These are phyloP conservation scores for Fusarium sp. DNA, from an alignment of 2,329 filamentous ascomycete genomes.

Conservation along the genomic window DNA sequence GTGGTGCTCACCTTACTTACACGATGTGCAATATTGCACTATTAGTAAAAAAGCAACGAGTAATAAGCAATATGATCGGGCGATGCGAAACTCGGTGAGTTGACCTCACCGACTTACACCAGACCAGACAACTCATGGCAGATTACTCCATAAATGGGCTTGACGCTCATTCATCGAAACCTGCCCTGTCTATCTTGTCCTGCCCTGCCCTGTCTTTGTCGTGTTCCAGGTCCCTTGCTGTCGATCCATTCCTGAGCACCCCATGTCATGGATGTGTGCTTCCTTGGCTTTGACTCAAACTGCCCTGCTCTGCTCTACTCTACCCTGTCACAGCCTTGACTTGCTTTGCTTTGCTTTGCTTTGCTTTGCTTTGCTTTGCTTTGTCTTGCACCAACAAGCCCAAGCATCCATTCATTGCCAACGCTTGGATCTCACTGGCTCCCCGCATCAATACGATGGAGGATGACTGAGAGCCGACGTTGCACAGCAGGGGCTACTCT, in stretches of 20 bases:
- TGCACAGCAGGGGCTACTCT: constrained; percentile 41
- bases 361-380: neutral
- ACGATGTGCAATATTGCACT: neutral
- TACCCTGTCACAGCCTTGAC: constrained; percentile 4
- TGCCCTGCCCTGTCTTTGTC: constrained; percentile 27
- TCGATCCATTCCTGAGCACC: constrained; percentile 39
- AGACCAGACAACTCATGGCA: constrained; percentile 23
- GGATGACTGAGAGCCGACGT: constrained; percentile 33
- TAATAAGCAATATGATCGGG: neutral
- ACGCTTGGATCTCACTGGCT: constrained; percentile 34
- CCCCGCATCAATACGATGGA: constrained; percentile 34
- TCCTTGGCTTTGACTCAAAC: constrained; percentile 35
- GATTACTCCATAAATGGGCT: constrained; percentile 30
- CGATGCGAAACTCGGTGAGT: constrained; percentile 40
- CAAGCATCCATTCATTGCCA: constrained; percentile 9
- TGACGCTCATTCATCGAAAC: constrained; percentile 30
- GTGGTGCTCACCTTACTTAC: neutral
- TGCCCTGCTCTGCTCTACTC: constrained; percentile 20
- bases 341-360: constrained; percentile 10
- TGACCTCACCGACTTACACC: constrained; percentile 40
- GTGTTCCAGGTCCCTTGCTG: constrained; percentile 41
- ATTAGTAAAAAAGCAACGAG: neutral
- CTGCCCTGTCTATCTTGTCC: constrained; percentile 5
- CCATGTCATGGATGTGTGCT: constrained; percentile 26
- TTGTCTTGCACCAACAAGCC: constrained; percentile 17